Conservation (phyloP, 805 yeast species). For the Starmerella vitae region DNA sequence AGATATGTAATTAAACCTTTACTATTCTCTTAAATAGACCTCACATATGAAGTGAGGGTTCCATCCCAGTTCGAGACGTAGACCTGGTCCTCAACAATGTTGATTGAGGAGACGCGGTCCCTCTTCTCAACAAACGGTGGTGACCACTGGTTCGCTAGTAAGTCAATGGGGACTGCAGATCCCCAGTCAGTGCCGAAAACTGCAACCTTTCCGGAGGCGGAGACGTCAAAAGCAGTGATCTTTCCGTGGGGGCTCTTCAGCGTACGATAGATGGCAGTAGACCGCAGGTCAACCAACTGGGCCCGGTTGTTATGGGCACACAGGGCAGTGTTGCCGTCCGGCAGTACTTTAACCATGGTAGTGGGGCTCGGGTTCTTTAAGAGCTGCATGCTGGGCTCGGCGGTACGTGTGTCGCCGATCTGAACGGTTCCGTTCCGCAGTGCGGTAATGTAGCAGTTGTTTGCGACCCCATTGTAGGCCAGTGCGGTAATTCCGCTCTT, state of each 20-base stretch:
- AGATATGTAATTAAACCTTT: conserved; percentile 6
- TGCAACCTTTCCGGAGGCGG: conserved; percentile 17
- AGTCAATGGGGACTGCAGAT: conserved; percentile 10
- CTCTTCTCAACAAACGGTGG: conserved; percentile 5
- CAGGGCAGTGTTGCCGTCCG: conserved; percentile 11
- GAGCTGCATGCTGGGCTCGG: neutral
- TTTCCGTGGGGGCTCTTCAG: conserved; percentile 1
- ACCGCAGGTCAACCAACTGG: conserved; percentile 14
- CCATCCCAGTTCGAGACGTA: conserved; percentile 15
- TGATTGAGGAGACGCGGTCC: conserved; percentile 12
- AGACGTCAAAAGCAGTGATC: conserved; percentile 10
- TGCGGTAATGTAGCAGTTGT: conserved; percentile 30
- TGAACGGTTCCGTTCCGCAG: conserved; percentile 11
- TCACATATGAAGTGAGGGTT: conserved; percentile 37
- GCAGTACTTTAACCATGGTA: conserved; percentile 2
- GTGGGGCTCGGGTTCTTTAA: neutral
- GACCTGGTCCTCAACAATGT: conserved; percentile 3
- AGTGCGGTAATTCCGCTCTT: neutral
- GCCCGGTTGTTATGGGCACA: conserved; percentile 2
- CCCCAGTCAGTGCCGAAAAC: conserved; percentile 16
- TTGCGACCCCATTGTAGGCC: conserved; percentile 82
- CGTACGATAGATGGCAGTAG: conserved; percentile 2
- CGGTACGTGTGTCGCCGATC: conserved; percentile 16
- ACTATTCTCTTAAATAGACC: too few species aligned
- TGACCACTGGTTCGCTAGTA: conserved; percentile 6